A percentile compares a stretch with the other conserved stretches of the same genome.
phyloP scores from a whole-genome alignment of 495 filamentous ascomycete species.

The Thermothielavioides terrestris region DNA sequence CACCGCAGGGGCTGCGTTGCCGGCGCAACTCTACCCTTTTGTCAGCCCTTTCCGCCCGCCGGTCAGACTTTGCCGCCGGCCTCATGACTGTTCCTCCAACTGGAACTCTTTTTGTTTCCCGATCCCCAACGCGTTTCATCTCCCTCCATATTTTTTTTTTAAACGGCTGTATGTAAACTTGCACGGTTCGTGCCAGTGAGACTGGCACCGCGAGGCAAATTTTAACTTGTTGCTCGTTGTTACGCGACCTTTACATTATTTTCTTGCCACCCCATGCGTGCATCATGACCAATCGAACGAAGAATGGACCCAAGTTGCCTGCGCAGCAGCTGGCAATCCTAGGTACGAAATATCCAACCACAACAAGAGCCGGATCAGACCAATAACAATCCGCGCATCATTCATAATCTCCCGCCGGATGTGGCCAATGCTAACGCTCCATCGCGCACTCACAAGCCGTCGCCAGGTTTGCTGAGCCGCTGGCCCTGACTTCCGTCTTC shows the following conservation, averaged over 20 bases:
- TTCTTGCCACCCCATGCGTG: not conserved
- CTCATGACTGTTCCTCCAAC: too few relatives aligned
- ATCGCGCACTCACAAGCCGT: slow-evolving; percentile 45
- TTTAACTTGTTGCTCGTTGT: too few relatives aligned
- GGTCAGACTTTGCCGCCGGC: not conserved
- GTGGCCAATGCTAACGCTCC: slow-evolving; percentile 20
- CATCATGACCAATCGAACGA: slow-evolving; percentile 27
- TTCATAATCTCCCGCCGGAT: not conserved
- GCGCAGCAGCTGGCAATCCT: slow-evolving; percentile 49
- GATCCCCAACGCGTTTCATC: not conserved
- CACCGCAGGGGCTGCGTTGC: too few relatives aligned
- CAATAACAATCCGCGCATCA: not conserved
- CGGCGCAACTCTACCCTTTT: not conserved
- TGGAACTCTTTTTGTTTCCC: too few relatives aligned
- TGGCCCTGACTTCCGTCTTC: slow-evolving; percentile 75
- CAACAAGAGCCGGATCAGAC: not conserved
- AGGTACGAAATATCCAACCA: slow-evolving; percentile 37
- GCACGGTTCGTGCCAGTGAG: too few relatives aligned
- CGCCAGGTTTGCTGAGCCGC: slow-evolving; percentile 76
- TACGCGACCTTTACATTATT: not conserved
- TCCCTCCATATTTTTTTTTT: not conserved
- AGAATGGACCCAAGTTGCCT: slow-evolving; percentile 37
- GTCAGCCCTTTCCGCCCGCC: not conserved
- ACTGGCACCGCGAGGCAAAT: not conserved
- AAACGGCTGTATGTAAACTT: too few relatives aligned